Evolutionary conservation across 2,329 filamentous ascomycete species (phyloP), one percentile per base, ranked within the genome.

Genomic region (Xylaria sp.): DNA sequence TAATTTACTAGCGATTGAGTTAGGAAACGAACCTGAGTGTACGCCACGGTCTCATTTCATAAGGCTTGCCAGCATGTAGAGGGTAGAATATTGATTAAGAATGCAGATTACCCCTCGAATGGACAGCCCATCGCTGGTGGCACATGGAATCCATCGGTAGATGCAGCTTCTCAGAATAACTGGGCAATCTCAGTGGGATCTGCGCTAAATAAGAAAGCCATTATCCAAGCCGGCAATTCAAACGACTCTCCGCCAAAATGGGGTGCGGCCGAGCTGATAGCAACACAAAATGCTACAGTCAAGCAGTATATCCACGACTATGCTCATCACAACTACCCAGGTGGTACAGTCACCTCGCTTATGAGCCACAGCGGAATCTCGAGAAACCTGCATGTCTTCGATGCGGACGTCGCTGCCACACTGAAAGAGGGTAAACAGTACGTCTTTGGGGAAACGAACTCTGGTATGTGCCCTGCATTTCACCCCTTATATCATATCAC

Each of bases 21-120:
- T 87, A 1, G 84, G 84, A 1, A 87, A 87, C 66, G 84, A 87
- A 58, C 84, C 84, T 3, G 82, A 86, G 64, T 84, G 79, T 62
- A 47, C 12, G 53, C 25, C 38, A 54, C 19, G 6, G 23, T 33
- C 31, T 12, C 33, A 17, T 28, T 21, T n/a, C 25, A 25, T 43
- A 2, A 9, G 23, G 15, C 4, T 6, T 42, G 19, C 15, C 14
- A 2, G 46, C 7, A 6, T 4, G 5, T 6, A 17, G 23, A 7
- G 50, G n/a, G 9, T 2, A 25, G 8, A 43, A 9, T 57, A 37
- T 63, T 69, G 31, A 67, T 57, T 12, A 42, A 6, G 1, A 8
- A 47, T 15, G 35, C 60, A 79, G 77, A 79, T 64, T 79, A 74
- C 57, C 56, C 71, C 12, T 69, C 69, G 31, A 71, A 74, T 46